Evolutionary conservation across 768 basidiomycete species (phyloP), one percentile per base, ranked within the genome.

Genomic region (Tulasnella sp.): DNA sequence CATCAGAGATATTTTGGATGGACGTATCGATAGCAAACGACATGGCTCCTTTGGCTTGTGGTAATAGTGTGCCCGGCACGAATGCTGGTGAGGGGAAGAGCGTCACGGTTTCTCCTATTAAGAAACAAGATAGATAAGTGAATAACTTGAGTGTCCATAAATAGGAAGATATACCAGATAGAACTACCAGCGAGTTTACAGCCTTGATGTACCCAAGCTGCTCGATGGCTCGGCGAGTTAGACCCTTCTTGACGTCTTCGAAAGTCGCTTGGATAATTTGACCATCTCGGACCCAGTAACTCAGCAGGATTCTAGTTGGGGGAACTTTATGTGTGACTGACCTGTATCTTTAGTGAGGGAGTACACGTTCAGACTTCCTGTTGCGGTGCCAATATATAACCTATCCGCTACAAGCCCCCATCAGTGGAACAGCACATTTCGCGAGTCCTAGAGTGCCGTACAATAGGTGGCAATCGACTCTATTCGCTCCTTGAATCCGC

Each of bases 191-290:
- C 3, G 88, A 86, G 66, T 90, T 85, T n/a, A 88, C 79, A 65
- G 91, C 88, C 63, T 84, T 84, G 64, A 97, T 78, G 55, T 84
- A 86, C 0, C 85, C 89, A 2, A 99, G 74, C 68, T 94, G 91
- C 58, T 98, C 95, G 44, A 99, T 86, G 13, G 87, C 76, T 67
- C 78, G 81, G 64, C 80, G 74, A 26, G 81, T 76, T 32, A 91
- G 68, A 11, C 71, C 74, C 66, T 83, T 85, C 80, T 78, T 88
- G 29, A 77, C 77, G 66, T 89, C 86, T 3, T 84, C 72, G 1
- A 81, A 70, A 41, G 75, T 73, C 0, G 77, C 67, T 24, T 51
- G 53, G 19, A 68, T 68, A 27, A 74, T 71, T 30, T 64, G 67
- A 19, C 69, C 73, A 44, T 72, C 74, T 64, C 50, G 51, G 60